These are phyloP conservation scores for Ganoderma leucocontextum DNA, from an alignment of 1,284 basidiomycete species.

Conservation along the genomic window DNA sequence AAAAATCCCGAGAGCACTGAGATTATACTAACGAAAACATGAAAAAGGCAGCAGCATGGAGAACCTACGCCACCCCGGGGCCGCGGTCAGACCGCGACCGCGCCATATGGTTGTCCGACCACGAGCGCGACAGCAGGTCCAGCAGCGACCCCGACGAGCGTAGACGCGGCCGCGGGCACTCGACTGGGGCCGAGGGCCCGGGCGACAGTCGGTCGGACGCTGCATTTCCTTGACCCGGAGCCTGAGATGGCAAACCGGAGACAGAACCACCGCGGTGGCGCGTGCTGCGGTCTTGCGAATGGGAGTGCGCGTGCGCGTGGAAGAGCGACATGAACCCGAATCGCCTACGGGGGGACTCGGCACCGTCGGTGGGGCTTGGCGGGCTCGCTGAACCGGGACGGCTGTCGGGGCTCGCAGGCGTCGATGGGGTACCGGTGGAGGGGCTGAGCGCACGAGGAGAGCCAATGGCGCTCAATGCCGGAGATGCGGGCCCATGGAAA, in stretches of 20 bases:
- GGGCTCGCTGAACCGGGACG: slow-evolving; percentile 16
- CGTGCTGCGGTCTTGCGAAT: not conserved
- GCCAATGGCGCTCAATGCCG: slow-evolving; percentile 10
- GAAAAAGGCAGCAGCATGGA: not conserved
- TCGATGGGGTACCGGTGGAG: slow-evolving; percentile 14
- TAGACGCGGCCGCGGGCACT: slow-evolving; percentile 18
- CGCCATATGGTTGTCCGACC: slow-evolving; percentile 17
- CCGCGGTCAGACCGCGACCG: slow-evolving; percentile 4
- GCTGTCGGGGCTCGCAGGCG: slow-evolving; percentile 13
- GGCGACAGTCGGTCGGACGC: slow-evolving; percentile 9
- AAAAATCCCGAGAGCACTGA: not conserved
- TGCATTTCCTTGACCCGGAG: slow-evolving; percentile 6
- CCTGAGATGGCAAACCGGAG: slow-evolving; percentile 11
- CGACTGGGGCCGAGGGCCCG: not conserved
- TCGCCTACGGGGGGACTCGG: slow-evolving; percentile 27
- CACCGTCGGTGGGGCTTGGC: slow-evolving; percentile 14
- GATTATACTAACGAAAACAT: too few species aligned
- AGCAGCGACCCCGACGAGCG: slow-evolving; percentile 29
- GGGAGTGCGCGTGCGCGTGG: slow-evolving; percentile 23
- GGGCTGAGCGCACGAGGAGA: slow-evolving; percentile 9
- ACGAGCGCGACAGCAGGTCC: slow-evolving; percentile 26
- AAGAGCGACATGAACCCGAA: slow-evolving; percentile 31
- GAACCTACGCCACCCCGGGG: not conserved
- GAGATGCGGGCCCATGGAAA: slow-evolving; percentile 17
- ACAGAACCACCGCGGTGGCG: slow-evolving; percentile 21